A percentile compares a stretch with the other conserved stretches of the same genome.
Conservation (phyloP, 257 asterid species). For the Primulina tabacum region DNA sequence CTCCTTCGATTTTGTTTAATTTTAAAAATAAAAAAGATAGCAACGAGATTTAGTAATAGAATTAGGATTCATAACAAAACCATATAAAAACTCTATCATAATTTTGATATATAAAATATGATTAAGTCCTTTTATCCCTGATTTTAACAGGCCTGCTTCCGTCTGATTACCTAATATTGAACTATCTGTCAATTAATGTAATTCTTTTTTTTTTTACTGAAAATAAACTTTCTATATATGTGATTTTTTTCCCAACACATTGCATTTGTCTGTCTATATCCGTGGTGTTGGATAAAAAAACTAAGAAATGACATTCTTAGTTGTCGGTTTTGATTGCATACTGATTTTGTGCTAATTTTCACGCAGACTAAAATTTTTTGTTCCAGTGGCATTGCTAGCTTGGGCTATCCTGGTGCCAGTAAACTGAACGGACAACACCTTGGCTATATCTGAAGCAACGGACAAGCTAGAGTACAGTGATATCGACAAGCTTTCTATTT, state of each 20-base stretch:
- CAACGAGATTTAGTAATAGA: too few species aligned
- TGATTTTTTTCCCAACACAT: background rate
- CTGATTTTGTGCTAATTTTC: conserved; percentile 22
- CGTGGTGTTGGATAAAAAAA: background rate
- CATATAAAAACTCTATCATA: background rate
- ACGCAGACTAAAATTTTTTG: conserved; percentile 86
- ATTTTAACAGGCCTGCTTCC: background rate
- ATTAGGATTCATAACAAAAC: background rate
- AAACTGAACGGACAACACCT: conserved; percentile 85
- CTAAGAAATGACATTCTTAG: background rate
- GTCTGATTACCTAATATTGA: background rate
- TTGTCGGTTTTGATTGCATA: background rate
- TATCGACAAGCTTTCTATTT: conserved; percentile 87
- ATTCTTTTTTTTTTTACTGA: background rate
- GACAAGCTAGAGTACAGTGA: conserved; percentile 45
- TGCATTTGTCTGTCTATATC: background rate
- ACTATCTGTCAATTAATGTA: too few species aligned
- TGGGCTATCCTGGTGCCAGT: conserved; percentile 86
- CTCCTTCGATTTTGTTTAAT: too few species aligned
- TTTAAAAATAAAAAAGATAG: background rate
- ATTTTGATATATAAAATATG: background rate
- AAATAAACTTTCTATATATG: background rate
- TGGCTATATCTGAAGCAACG: conserved; percentile 40
- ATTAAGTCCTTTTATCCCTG: background rate
- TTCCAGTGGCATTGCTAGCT: conserved; percentile 71